phyloP scores from a whole-genome alignment of 1,284 basidiomycete species.

The Cryptococcus deneoformans region DNA sequence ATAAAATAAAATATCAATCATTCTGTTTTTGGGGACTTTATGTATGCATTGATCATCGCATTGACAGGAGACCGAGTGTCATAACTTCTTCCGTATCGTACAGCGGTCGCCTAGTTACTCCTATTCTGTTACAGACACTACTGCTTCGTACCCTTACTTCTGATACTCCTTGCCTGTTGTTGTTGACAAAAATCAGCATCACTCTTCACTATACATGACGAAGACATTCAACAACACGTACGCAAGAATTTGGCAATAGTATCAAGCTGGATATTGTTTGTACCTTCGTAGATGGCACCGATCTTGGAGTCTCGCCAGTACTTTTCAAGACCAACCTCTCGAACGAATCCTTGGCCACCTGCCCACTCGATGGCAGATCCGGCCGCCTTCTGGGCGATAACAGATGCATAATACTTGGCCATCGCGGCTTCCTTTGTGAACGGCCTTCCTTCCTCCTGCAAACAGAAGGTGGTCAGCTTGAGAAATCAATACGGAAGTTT shows the following conservation, averaged over 20 bases:
- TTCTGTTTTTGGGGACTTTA: too few species aligned
- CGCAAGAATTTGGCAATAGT: slow-evolving; percentile 87
- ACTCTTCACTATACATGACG: too few species aligned
- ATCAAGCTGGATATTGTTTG: slow-evolving; percentile 93
- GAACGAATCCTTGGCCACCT: slow-evolving; percentile 91
- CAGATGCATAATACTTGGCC: slow-evolving; percentile 88
- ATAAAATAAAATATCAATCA: neutral
- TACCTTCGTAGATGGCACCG: slow-evolving; percentile 92
- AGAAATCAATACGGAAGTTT: neutral
- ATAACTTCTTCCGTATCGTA: too few species aligned
- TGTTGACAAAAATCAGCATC: neutral
- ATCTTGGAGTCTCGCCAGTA: slow-evolving; percentile 87
- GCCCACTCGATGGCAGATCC: slow-evolving; percentile 96
- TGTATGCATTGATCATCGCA: too few species aligned
- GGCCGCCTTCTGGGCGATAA: slow-evolving; percentile 83
- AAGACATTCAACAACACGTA: slow-evolving; percentile 17
- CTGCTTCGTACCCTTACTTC: slow-evolving; percentile 1
- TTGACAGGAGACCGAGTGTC: too few species aligned
- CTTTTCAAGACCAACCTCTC: slow-evolving; percentile 93
- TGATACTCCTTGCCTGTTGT: slow-evolving; percentile 19
- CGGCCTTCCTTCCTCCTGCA: slow-evolving; percentile 76
- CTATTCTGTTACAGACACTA: too few species aligned
- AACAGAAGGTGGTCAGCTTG: neutral
- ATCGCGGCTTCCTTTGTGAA: slow-evolving; percentile 96
- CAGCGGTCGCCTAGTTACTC: too few species aligned